Percentiles rank a stretch among this genome's conserved stretches.
Evolutionary conservation across 768 basidiomycete genomes (phyloP).

Genomic region (Pholiota microspora): DNA sequence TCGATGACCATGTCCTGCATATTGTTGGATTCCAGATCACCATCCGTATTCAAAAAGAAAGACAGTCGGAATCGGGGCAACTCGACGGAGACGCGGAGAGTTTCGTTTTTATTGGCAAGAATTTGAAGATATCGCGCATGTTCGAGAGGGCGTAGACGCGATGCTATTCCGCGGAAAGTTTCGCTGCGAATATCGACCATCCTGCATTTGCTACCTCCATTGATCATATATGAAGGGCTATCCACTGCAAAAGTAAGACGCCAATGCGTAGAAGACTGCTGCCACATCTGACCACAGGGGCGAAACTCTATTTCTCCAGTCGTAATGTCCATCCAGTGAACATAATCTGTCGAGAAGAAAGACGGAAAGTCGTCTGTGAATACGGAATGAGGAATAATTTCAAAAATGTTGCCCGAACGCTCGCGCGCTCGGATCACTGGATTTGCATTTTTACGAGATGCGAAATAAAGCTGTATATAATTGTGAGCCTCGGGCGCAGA

Average conservation of each 20-base stretch:
- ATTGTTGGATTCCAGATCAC: conserved; percentile 36
- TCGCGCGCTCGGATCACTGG: conserved; percentile 30
- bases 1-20: conserved; percentile 43
- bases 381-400: conserved; percentile 32
- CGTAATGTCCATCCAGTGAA: conserved; percentile 32
- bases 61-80: conserved; percentile 42
- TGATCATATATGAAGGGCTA: conserved; percentile 6
- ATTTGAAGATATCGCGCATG: conserved; percentile 10
- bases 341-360: conserved; percentile 25
- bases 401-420: conserved; percentile 19
- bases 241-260: conserved; percentile 17
- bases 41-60: conserved; percentile 32
- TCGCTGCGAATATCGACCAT: conserved; percentile 26
- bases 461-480: conserved; percentile 28
- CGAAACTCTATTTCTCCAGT: conserved; percentile 29
- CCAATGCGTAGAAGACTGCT: conserved; percentile 26
- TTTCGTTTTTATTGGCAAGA: conserved; percentile 3
- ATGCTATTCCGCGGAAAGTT: conserved; percentile 15
- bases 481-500: neutral
- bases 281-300: conserved; percentile 27
- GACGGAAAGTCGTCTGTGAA: conserved; percentile 28
- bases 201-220: neutral
- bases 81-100: conserved; percentile 21
- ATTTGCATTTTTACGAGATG: conserved; percentile 12
- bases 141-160: conserved; percentile 14